Base-by-base conservation (phyloP, 164 flowering plant genomes). In the Aristolochia fimbriata region DNA sequence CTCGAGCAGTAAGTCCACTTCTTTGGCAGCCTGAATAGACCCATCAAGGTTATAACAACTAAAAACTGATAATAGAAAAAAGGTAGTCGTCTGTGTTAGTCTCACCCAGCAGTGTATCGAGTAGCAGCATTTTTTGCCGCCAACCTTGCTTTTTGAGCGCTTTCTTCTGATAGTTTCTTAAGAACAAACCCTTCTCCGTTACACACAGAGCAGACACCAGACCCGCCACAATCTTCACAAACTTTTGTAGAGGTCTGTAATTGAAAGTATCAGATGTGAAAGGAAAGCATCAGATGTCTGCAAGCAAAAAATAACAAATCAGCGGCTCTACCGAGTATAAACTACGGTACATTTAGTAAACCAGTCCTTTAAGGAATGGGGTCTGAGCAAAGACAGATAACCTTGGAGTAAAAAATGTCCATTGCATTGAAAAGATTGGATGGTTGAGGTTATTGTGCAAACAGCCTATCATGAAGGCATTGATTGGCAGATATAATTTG, bases 1-100 rank as follows among this genome's bases (percentile, higher is more conserved):
- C 83, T 87, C 48, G 88, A 77, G 58, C 97, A 90, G 79, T 93
- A 90, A 71, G 89, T 88, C 98, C 98, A 93, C 77, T 93, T 93
- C 75, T 86, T 87, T 3, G 98, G 97, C 64, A 93, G 92, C 85
- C 98, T 93, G 80, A 63, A 6, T 41, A 59, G 60, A 58, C 1
- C 21, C 49, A 60, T 17, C 4, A 2, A 47, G 5, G 57, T n/a
- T 7, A 15, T 47, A 19, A 57, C 48, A 62, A 12, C 25, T 31
- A 19, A 54, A 9, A 1, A 27, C 25, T 17, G 16, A 31, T 25
- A 47, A 21, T n/a, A 13, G 23, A 62, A 70, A 45, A 51, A 27
- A 41, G 43, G 4, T 37, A 10, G 43, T 7, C 9, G 43, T 17
- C 24, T 27, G 49, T 58, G 21, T 53, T 15, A 50, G 23, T 22